Evolutionary conservation across 129 eudicot species (phyloP).

Genomic region (Pulicaria dysenterica): DNA sequence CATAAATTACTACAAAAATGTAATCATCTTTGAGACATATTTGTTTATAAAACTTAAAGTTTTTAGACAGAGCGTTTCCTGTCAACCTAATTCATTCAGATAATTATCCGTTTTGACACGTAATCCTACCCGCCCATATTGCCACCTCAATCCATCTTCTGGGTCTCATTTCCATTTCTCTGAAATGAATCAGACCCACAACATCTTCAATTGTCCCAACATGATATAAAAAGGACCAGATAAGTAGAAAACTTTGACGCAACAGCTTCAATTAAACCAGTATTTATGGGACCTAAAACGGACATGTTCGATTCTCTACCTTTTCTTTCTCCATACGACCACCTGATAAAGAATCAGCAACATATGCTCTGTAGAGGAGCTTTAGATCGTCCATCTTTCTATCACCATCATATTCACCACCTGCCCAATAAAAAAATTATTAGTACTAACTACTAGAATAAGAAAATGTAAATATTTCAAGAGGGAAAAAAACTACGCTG

Average conservation of each 20-base stretch:
- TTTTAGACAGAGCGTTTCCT: background rate
- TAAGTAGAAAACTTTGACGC: background rate
- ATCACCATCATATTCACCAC: constrained; percentile 85
- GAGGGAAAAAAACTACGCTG: background rate
- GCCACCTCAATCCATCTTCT: background rate
- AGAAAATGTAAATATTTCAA: background rate
- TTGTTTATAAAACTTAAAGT: background rate
- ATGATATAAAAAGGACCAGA: constrained; percentile 6
- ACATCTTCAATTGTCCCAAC: background rate
- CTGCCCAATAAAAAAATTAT: constrained; percentile 41
- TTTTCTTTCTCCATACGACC: constrained; percentile 91
- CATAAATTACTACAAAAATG: background rate
- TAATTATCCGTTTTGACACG: background rate
- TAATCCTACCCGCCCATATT: background rate
- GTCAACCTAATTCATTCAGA: background rate
- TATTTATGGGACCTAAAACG: background rate
- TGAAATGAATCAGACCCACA: background rate
- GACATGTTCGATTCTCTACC: constrained; percentile 40
- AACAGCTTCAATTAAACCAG: background rate
- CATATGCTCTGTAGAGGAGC: constrained; percentile 77
- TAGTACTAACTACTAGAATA: constrained; percentile 1
- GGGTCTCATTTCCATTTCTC: background rate
- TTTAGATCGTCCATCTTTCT: constrained; percentile 83
- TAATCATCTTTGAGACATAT: background rate
- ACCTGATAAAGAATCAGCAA: constrained; percentile 66